Evolutionary conservation across 2,329 filamentous ascomycete genomes (phyloP).

Genomic region (Cordyceps javanica): DNA sequence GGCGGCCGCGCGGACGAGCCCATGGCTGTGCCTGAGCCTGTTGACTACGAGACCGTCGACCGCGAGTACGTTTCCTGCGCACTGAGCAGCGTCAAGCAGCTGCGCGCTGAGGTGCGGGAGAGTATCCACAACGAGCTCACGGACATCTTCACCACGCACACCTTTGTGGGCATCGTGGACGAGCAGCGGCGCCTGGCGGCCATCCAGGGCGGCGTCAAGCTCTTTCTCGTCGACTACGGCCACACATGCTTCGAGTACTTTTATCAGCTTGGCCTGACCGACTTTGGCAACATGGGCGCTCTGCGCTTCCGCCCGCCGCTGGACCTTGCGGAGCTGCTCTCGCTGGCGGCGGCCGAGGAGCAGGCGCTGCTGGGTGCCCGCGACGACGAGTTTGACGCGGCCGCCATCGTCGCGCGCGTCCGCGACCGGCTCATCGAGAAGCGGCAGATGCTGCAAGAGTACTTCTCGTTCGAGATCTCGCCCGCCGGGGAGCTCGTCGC

Average conservation of each 20-base stretch:
- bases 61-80: constrained; percentile 65
- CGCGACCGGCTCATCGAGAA: constrained; percentile 63
- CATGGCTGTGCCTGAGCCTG: constrained; percentile 37
- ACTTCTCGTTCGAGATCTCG: constrained; percentile 82
- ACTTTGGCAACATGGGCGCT: constrained; percentile 89
- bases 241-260: constrained; percentile 83
- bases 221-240: constrained; percentile 91
- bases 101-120: constrained; percentile 74
- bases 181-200: constrained; percentile 81
- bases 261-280: constrained; percentile 89
- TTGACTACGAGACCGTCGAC: constrained; percentile 67
- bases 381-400: constrained; percentile 58
- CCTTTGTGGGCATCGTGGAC: constrained; percentile 90
- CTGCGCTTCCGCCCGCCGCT: constrained; percentile 77
- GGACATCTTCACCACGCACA: constrained; percentile 80
- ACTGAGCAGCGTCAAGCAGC: constrained; percentile 76
- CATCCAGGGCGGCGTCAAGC: constrained; percentile 84
- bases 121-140: constrained; percentile 79
- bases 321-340: constrained; percentile 62
- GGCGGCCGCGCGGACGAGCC: constrained; percentile 26
- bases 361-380: constrained; percentile 35
- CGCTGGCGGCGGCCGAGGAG: constrained; percentile 67
- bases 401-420: constrained; percentile 60
- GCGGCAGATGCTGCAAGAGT: constrained; percentile 83
- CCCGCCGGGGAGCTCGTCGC: constrained; percentile 68